Evolutionary conservation across 202 grass and related monocot genomes (phyloP).

Genomic region (Elaeis oleifera): DNA sequence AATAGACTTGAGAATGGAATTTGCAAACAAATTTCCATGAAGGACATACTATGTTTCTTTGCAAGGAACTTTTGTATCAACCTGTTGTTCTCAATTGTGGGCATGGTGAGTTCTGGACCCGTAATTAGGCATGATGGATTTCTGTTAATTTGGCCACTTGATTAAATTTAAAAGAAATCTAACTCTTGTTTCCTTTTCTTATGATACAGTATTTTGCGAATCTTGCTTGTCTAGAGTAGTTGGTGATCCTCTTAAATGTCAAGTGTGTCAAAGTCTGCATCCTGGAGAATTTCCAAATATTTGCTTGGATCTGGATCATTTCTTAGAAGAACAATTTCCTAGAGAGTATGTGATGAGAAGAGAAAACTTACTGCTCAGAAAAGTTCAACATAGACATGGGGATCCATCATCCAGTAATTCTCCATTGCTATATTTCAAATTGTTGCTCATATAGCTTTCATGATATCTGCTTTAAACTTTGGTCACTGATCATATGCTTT

Average conservation of each 20-base stretch:
- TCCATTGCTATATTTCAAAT: conserved; percentile 3
- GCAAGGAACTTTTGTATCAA: conserved; percentile 57
- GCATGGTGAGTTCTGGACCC: conserved; percentile 51
- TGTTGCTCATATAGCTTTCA: too few relatives aligned
- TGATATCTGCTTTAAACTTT: too few relatives aligned
- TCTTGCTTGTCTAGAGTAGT: conserved; percentile 44
- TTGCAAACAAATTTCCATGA: conserved; percentile 43
- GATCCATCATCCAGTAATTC: conserved; percentile 41
- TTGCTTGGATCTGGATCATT: conserved; percentile 73
- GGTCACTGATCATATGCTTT: too few relatives aligned
- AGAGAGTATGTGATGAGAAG: conserved; percentile 51
- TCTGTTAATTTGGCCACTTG: too few relatives aligned
- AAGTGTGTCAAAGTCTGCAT: conserved; percentile 59
- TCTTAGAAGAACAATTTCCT: conserved; percentile 74
- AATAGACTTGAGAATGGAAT: conserved; percentile 17
- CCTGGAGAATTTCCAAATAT: conserved; percentile 68
- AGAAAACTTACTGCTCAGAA: conserved; percentile 39
- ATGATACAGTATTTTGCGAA: conserved; percentile 69
- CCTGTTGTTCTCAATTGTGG: conserved; percentile 98
- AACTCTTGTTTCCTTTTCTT: conserved; percentile 9
- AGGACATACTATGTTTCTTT: conserved; percentile 62
- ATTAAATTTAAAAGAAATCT: too few relatives aligned
- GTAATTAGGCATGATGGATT: too few relatives aligned
- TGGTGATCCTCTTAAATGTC: conserved; percentile 46
- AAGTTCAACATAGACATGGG: conserved; percentile 26